Conservation (phyloP, 768 basidiomycete genomes). For the Mycena metata region DNA sequence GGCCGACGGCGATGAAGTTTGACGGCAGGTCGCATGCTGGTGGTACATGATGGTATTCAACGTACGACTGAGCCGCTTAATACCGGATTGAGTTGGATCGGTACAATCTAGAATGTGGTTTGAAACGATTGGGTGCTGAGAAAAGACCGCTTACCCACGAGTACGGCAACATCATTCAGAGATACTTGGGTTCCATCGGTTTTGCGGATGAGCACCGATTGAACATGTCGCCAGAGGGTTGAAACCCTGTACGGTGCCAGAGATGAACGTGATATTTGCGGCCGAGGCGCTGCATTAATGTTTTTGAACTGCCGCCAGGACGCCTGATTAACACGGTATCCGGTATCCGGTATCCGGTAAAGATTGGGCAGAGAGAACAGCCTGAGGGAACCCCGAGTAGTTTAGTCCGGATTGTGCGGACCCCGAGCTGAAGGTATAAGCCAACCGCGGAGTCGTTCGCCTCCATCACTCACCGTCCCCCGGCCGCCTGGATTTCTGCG, state of each 20-base stretch:
- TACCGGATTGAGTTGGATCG: conserved; percentile 39
- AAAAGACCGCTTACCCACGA: conserved; percentile 12
- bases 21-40: conserved; percentile 31
- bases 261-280: conserved; percentile 12
- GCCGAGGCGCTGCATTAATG: background rate
- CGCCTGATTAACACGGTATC: conserved; percentile 37
- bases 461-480: conserved; percentile 35
- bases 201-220: conserved; percentile 28
- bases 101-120: conserved; percentile 39
- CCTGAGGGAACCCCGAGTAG: conserved; percentile 35
- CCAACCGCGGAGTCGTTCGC: too few relatives aligned
- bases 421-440: conserved; percentile 5
- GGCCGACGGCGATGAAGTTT: conserved; percentile 42
- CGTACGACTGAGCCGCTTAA: conserved; percentile 38
- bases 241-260: conserved; percentile 28
- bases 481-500: conserved; percentile 24
- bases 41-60: conserved; percentile 37
- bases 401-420: conserved; percentile 34
- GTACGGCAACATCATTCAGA: conserved; percentile 24
- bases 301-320: conserved; percentile 33
- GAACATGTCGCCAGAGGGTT: background rate
- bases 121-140: too few relatives aligned
- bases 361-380: conserved; percentile 5
- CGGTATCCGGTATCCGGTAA: too few relatives aligned
- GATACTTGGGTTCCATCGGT: conserved; percentile 23